phyloP scores from a whole-genome alignment of 345 rosid species.

The Hevea brasiliensis region DNA sequence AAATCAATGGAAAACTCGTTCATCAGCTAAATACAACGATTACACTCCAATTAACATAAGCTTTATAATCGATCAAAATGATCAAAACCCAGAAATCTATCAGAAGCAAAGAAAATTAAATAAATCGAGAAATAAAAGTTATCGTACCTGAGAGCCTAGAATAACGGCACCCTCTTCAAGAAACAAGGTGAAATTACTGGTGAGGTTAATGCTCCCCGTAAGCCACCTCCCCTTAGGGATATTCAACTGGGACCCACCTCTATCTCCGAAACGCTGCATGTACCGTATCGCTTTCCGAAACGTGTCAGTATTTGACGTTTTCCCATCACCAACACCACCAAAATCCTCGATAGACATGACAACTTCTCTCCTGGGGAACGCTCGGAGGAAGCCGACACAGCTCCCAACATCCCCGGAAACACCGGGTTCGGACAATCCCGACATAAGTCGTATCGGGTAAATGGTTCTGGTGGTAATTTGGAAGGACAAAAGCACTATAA shows the following conservation, averaged over 20 bases:
- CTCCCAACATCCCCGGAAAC: constrained; percentile 22
- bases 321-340: constrained; percentile 91
- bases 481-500: constrained; percentile 48
- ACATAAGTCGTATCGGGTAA: constrained; percentile 33
- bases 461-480: constrained; percentile 56
- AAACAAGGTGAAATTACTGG: constrained; percentile 88
- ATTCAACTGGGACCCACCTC: constrained; percentile 74
- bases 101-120: neutral
- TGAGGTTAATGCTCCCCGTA: constrained; percentile 90
- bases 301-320: constrained; percentile 68
- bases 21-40: no score
- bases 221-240: constrained; percentile 84
- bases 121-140: neutral
- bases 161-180: constrained; percentile 77
- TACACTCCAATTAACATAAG: no score
- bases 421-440: constrained; percentile 15
- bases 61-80: neutral
- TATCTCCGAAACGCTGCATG: constrained; percentile 43
- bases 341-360: constrained; percentile 76
- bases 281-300: constrained; percentile 63
- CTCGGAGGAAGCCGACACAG: constrained; percentile 39
- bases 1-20: no score
- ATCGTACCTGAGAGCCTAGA: constrained; percentile 79
- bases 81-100: neutral
- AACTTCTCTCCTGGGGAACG: constrained; percentile 40